A percentile compares a stretch with the other conserved stretches of the same genome.
These are phyloP conservation scores for Saccharomycopsis vini DNA, from an alignment of 805 yeast species.

Conservation along the genomic window DNA sequence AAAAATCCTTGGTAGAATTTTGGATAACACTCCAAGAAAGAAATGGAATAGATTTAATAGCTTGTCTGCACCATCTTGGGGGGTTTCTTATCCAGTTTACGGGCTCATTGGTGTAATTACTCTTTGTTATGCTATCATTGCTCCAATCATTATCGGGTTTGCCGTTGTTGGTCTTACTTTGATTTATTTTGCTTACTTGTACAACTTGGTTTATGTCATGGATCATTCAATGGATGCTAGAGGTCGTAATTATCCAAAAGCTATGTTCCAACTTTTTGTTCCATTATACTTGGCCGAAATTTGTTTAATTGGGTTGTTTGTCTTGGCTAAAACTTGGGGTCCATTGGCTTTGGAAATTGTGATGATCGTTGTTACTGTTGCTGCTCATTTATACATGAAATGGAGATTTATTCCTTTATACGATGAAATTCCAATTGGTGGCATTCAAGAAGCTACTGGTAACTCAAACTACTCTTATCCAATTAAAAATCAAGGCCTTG, in stretches of 20 bases:
- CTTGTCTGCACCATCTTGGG: constrained; percentile 67
- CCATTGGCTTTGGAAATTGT: constrained; percentile 62
- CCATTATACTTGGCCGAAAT: constrained; percentile 65
- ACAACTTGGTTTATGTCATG: constrained; percentile 55
- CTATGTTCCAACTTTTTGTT: constrained; percentile 62
- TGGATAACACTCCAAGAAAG: constrained; percentile 86
- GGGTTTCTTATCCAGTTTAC: constrained; percentile 70
- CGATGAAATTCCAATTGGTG: constrained; percentile 65
- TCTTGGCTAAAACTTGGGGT: constrained; percentile 73
- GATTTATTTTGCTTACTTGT: constrained; percentile 52
- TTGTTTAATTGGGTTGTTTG: constrained; percentile 61
- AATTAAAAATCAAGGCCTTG: constrained; percentile 51
- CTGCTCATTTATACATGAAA: constrained; percentile 50
- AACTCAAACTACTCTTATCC: constrained; percentile 44
- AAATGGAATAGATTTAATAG: constrained; percentile 72
- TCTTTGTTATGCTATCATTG: constrained; percentile 67
- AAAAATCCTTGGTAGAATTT: constrained; percentile 55
- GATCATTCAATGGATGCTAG: constrained; percentile 53
- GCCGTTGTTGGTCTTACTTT: constrained; percentile 49
- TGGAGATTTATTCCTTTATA: constrained; percentile 52
- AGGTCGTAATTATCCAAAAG: constrained; percentile 67
- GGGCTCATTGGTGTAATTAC: constrained; percentile 68
- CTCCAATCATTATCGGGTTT: constrained; percentile 65
- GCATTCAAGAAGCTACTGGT: constrained; percentile 30
- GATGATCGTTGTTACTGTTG: constrained; percentile 48